phyloP scores from a whole-genome alignment of 2,329 filamentous ascomycete genomes.

The Alternaria hordeiaustralica region DNA sequence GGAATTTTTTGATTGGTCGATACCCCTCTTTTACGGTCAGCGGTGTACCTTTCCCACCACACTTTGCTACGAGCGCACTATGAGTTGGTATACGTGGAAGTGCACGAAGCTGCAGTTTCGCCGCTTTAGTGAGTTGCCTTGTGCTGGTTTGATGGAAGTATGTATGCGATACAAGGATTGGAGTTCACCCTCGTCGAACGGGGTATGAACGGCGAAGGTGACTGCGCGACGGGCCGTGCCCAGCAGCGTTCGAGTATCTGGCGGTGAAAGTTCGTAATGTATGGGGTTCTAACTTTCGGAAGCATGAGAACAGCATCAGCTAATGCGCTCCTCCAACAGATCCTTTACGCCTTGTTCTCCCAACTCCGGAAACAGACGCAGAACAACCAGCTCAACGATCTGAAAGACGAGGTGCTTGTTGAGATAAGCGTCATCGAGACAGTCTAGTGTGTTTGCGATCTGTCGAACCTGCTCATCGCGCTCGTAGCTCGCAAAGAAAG shows the following conservation, averaged over 20 bases:
- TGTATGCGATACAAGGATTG: constrained; percentile 6
- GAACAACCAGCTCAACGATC: constrained; percentile 80
- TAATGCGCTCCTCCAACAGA: constrained; percentile 74
- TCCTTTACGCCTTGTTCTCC: constrained; percentile 73
- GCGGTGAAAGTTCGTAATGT: constrained; percentile 30
- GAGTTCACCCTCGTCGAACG: background rate
- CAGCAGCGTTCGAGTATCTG: constrained; percentile 15
- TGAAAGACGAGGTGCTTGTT: constrained; percentile 92
- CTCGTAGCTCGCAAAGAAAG: constrained; percentile 38
- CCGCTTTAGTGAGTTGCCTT: background rate
- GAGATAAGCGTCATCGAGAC: constrained; percentile 82
- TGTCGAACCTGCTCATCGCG: constrained; percentile 66
- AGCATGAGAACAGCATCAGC: constrained; percentile 18
- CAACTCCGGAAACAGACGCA: constrained; percentile 84
- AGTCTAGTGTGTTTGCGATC: constrained; percentile 67
- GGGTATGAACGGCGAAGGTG: constrained; percentile 7
- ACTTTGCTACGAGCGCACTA: constrained; percentile 29
- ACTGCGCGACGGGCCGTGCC: constrained; percentile 15
- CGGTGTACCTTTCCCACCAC: constrained; percentile 35
- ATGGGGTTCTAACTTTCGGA: constrained; percentile 20
- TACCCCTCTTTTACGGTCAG: constrained; percentile 35
- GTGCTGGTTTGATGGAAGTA: constrained; percentile 3
- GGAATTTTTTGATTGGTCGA: constrained; percentile 34
- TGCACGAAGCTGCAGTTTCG: constrained; percentile 9
- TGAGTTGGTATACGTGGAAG: constrained; percentile 36